These are phyloP conservation scores for Hymenoscyphus fraxineus DNA, from an alignment of 2,329 filamentous ascomycete genomes.

Conservation along the genomic window DNA sequence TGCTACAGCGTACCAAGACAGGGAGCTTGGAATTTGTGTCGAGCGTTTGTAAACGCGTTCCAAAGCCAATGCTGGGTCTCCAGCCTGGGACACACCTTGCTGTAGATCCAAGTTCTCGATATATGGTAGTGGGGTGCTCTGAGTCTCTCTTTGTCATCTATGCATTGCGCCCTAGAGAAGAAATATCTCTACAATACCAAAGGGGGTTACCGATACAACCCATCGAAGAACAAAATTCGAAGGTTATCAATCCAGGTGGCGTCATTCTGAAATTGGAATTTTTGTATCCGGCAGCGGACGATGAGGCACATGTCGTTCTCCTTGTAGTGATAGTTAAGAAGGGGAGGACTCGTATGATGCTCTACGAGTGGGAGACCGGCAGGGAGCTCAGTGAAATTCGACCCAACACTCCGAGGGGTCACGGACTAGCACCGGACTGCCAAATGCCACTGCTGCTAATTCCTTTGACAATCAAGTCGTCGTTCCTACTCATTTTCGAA, in stretches of 20 bases:
- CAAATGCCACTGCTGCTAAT: constrained; percentile 67
- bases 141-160: constrained; percentile 69
- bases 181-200: constrained; percentile 49
- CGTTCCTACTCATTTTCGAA: constrained; percentile 66
- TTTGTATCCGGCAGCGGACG: constrained; percentile 64
- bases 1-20: constrained; percentile 50
- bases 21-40: constrained; percentile 40
- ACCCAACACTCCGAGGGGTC: constrained; percentile 46
- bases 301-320: constrained; percentile 71
- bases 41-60: constrained; percentile 50
- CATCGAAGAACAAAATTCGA: constrained; percentile 43
- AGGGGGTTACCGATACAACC: constrained; percentile 49
- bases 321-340: constrained; percentile 57
- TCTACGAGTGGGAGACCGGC: constrained; percentile 59
- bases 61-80: constrained; percentile 48
- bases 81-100: constrained; percentile 63
- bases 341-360: constrained; percentile 49
- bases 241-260: constrained; percentile 50
- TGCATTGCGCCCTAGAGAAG: constrained; percentile 56
- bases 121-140: constrained; percentile 66
- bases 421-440: constrained; percentile 47
- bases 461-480: constrained; percentile 65
- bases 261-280: constrained; percentile 87
- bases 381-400: constrained; percentile 46
- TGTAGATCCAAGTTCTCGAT: constrained; percentile 71